A percentile compares a stretch with the other conserved stretches of the same genome.
Conservation (phyloP, 2,329 filamentous ascomycete genomes). For the Lojkania enalia region DNA sequence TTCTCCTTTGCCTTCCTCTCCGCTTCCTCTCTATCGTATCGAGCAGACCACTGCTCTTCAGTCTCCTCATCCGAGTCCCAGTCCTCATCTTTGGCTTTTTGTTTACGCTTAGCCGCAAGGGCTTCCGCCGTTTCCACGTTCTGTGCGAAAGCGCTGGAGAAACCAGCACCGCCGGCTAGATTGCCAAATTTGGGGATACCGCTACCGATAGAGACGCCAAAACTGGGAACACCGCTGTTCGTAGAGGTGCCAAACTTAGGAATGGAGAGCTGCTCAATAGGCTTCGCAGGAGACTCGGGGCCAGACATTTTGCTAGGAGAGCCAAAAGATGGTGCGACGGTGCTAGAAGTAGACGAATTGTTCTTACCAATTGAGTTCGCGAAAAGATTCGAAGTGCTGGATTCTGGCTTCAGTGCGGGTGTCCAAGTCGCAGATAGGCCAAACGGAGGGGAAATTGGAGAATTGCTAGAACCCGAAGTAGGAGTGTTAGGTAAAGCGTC, state of each 20-base stretch:
- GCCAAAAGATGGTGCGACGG: too few species aligned
- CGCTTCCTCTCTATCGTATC: constrained; percentile 35
- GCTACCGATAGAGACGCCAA: not conserved
- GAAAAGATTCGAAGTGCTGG: too few species aligned
- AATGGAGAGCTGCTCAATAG: not conserved
- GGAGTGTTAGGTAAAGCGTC: constrained; percentile 20
- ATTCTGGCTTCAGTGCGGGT: too few species aligned
- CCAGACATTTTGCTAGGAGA: too few species aligned
- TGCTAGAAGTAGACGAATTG: too few species aligned
- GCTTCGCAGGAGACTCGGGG: too few species aligned
- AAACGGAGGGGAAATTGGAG: too few species aligned
- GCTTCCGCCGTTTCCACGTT: constrained; percentile 36
- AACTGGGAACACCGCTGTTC: not conserved
- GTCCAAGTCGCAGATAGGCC: too few species aligned
- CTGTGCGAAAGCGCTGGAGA: constrained; percentile 35
- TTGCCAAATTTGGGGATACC: not conserved
- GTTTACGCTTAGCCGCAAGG: constrained; percentile 38
- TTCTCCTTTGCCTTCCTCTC: constrained; percentile 33
- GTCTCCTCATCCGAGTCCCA: constrained; percentile 44
- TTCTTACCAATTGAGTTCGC: too few species aligned
- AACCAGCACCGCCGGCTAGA: constrained; percentile 3
- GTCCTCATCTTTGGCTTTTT: constrained; percentile 40
- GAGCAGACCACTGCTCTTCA: constrained; percentile 37
- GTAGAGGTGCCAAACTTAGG: not conserved
- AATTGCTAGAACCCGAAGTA: too few species aligned